Conservation (phyloP, 108 stramenopile species). For the Fistulifera pelliculosa region DNA sequence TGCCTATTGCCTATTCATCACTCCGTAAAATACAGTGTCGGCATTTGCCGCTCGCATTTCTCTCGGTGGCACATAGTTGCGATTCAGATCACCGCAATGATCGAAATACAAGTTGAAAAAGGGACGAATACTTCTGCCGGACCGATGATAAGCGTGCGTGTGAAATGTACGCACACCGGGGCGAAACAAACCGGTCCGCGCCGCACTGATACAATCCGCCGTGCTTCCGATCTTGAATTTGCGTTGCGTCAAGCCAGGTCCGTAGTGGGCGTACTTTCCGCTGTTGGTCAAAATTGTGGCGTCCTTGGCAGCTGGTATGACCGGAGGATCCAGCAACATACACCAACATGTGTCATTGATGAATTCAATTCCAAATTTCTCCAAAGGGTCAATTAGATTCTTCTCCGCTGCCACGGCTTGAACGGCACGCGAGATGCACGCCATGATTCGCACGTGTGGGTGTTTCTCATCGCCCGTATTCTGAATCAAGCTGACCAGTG, state of each 20-base stretch:
- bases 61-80: no score
- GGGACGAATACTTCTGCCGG: no score
- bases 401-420: slow-evolving; percentile 27
- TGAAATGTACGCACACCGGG: no score
- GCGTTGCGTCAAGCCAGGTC: slow-evolving; percentile 61
- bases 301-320: slow-evolving; percentile 45
- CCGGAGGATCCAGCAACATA: slow-evolving; percentile 75
- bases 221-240: slow-evolving; percentile 47
- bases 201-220: slow-evolving; percentile 38
- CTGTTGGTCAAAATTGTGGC: slow-evolving; percentile 67
- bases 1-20: no score
- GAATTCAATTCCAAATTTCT: slow-evolving; percentile 54
- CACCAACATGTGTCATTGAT: slow-evolving; percentile 89
- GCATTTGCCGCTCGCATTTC: no score
- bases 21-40: no score
- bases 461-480: slow-evolving; percentile 23
- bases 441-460: slow-evolving; percentile 43
- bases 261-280: slow-evolving; percentile 79
- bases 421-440: slow-evolving; percentile 38
- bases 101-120: no score
- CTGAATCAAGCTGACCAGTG: slow-evolving; percentile 30
- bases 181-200: no score
- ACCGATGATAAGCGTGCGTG: no score
- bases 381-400: slow-evolving; percentile 27
- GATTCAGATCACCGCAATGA: no score